A percentile compares a stretch with the other conserved stretches of the same genome.
phyloP scores from a whole-genome alignment of 805 yeast species.

The Lachancea fermentati region DNA sequence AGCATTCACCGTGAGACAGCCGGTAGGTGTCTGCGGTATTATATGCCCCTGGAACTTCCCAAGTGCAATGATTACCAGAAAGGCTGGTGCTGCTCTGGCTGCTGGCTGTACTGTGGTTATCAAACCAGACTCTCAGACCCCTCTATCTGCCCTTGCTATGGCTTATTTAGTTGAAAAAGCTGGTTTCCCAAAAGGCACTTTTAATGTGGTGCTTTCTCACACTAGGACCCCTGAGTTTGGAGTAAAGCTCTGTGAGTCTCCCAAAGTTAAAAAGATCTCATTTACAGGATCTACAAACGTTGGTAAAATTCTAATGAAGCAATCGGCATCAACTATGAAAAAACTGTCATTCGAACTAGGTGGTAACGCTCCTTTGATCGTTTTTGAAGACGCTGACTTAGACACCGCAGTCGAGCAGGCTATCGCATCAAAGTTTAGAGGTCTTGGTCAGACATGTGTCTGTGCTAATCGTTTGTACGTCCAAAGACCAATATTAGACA shows the following conservation, averaged over 20 bases:
- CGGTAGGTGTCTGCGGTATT: conserved; percentile 59
- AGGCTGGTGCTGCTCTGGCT: conserved; percentile 61
- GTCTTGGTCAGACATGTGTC: conserved; percentile 62
- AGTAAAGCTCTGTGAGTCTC: conserved; percentile 43
- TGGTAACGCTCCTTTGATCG: conserved; percentile 62
- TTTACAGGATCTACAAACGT: conserved; percentile 63
- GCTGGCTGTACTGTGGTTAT: conserved; percentile 57
- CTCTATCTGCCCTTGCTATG: conserved; percentile 53
- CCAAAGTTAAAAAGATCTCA: conserved; percentile 48
- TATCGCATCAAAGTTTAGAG: conserved; percentile 51
- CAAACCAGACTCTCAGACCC: conserved; percentile 60
- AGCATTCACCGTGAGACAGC: conserved; percentile 50
- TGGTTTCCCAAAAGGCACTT: conserved; percentile 54
- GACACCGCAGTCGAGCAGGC: conserved; percentile 50
- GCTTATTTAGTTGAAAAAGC: conserved; percentile 52
- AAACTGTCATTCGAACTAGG: conserved; percentile 60
- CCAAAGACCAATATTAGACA: conserved; percentile 45
- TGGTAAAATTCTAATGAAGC: conserved; percentile 55
- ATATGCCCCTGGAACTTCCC: conserved; percentile 69
- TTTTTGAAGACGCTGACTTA: conserved; percentile 54
- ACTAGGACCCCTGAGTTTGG: conserved; percentile 51
- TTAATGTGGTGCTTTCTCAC: conserved; percentile 47
- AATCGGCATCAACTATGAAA: conserved; percentile 51
- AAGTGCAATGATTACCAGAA: conserved; percentile 59
- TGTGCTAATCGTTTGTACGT: conserved; percentile 58